Evolutionary conservation across 257 asterid species (phyloP).

Genomic region (Linderniella brevidens): DNA sequence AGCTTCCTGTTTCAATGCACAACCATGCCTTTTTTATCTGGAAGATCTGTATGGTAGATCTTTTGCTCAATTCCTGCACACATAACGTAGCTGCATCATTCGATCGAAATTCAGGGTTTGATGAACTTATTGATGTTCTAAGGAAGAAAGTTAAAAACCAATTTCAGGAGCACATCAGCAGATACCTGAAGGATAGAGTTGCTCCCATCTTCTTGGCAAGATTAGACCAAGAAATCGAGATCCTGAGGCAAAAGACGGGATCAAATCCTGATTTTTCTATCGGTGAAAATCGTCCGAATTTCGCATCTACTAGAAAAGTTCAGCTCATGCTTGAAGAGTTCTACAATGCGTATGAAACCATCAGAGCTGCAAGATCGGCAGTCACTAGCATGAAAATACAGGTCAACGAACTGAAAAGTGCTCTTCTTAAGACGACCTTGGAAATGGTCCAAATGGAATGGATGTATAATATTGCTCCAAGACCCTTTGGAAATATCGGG

Average conservation of each 20-base stretch:
- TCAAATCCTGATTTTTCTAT: constrained; percentile 22
- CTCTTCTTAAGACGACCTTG: constrained; percentile 60
- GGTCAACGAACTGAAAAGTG: constrained; percentile 61
- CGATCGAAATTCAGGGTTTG: constrained; percentile 74
- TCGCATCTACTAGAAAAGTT: constrained; percentile 30
- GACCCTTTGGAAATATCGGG: constrained; percentile 45
- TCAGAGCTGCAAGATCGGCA: constrained; percentile 75
- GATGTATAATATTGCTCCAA: constrained; percentile 52
- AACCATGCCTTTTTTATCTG: constrained; percentile 66
- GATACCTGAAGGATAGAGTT: constrained; percentile 67
- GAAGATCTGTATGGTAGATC: constrained; percentile 72
- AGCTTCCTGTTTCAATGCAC: constrained; percentile 40
- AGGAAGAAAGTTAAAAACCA: constrained; percentile 46
- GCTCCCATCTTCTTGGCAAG: constrained; percentile 44
- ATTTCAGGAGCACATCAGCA: constrained; percentile 59
- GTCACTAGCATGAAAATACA: constrained; percentile 70
- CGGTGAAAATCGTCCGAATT: constrained; percentile 24
- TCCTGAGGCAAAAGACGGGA: constrained; percentile 34
- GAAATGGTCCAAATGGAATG: constrained; percentile 86
- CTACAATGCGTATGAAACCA: constrained; percentile 79
- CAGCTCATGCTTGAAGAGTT: constrained; percentile 76
- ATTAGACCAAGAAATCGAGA: constrained; percentile 51
- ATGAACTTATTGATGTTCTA: constrained; percentile 66
- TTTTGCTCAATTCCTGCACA: constrained; percentile 72
- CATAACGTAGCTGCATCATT: constrained; percentile 52